These are phyloP conservation scores for Nicotiana obtusifolia DNA, from an alignment of 257 asterid species.

Conservation along the genomic window DNA sequence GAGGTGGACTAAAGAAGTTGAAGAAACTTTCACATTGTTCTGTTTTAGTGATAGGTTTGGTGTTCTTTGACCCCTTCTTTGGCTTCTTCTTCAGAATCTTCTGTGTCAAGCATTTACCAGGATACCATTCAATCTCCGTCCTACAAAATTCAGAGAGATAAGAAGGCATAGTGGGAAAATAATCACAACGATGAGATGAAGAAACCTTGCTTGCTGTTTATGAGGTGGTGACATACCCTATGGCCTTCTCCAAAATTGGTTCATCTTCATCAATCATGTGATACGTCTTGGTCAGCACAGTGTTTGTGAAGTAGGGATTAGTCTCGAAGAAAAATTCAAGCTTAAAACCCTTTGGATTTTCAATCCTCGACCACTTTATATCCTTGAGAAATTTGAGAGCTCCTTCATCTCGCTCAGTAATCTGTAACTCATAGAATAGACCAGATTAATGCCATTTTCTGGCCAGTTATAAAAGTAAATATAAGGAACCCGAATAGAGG, in stretches of 20 bases:
- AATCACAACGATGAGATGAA: background rate
- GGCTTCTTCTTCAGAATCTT: background rate
- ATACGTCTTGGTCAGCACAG: conserved; percentile 12
- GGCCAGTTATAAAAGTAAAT: background rate
- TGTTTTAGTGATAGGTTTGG: conserved; percentile 3
- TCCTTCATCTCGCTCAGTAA: conserved; percentile 8
- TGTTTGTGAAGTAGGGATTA: conserved; percentile 10
- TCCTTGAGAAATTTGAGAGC: conserved; percentile 15
- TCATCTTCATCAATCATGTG: conserved; percentile 10
- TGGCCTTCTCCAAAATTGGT: conserved; percentile 12
- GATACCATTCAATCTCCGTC: conserved; percentile 1
- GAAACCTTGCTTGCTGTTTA: background rate
- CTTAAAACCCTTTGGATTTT: conserved; percentile 8
- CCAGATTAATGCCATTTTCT: background rate
- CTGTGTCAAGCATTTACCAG: background rate
- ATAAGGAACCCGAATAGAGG: background rate
- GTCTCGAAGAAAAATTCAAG: background rate
- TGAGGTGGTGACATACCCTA: background rate
- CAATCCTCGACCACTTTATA: conserved; percentile 10
- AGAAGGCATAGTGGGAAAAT: background rate
- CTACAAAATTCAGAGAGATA: background rate
- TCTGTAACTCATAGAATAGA: background rate
- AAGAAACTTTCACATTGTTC: conserved; percentile 9
- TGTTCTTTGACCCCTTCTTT: background rate
- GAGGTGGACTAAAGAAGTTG: conserved; percentile 11